Percentiles rank a stretch among this genome's conserved stretches.
These are phyloP conservation scores for Ceratocystis alfenasii DNA, from an alignment of 2,329 filamentous ascomycete genomes.

Conservation along the genomic window DNA sequence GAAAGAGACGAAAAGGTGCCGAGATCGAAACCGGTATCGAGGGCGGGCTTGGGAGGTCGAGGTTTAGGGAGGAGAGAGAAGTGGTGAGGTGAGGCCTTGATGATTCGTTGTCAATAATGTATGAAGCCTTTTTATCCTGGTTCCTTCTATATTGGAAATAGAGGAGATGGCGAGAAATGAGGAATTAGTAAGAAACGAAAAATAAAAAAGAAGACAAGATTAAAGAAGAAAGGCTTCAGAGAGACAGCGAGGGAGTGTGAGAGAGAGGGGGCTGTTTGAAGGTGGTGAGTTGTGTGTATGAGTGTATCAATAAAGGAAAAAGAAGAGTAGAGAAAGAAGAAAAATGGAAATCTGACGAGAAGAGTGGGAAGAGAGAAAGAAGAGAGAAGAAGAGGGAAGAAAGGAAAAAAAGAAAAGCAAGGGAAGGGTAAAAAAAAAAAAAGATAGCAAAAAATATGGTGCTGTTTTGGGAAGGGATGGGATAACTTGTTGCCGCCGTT, in stretches of 20 bases:
- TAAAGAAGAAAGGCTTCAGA: background rate
- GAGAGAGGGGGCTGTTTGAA: background rate
- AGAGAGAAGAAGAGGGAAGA: constrained; percentile 10
- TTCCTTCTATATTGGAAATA: constrained; percentile 11
- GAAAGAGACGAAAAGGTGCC: constrained; percentile 23
- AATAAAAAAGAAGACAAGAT: constrained; percentile 1
- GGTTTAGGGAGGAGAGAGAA: background rate
- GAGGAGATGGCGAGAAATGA: constrained; percentile 4
- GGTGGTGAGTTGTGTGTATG: constrained; percentile 9
- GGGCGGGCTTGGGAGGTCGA: constrained; percentile 5
- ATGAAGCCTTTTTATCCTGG: constrained; percentile 23
- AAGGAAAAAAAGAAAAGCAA: constrained; percentile 10
- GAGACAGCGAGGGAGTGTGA: constrained; percentile 15
- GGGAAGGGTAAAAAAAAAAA: constrained; percentile 4
- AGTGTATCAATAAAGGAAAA: constrained; percentile 21
- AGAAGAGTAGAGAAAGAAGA: constrained; percentile 22
- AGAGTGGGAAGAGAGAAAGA: constrained; percentile 20
- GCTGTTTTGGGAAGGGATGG: constrained; percentile 19
- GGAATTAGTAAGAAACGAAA: constrained; percentile 9
- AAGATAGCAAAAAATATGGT: constrained; percentile 19
- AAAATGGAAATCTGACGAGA: constrained; percentile 23
- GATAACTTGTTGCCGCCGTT: constrained; percentile 4
- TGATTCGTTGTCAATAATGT: background rate
- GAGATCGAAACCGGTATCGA: constrained; percentile 26
- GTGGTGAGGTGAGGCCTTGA: background rate